These are phyloP conservation scores for Epichloe glyceriae DNA, from an alignment of 2,329 filamentous ascomycete species.

Conservation along the genomic window DNA sequence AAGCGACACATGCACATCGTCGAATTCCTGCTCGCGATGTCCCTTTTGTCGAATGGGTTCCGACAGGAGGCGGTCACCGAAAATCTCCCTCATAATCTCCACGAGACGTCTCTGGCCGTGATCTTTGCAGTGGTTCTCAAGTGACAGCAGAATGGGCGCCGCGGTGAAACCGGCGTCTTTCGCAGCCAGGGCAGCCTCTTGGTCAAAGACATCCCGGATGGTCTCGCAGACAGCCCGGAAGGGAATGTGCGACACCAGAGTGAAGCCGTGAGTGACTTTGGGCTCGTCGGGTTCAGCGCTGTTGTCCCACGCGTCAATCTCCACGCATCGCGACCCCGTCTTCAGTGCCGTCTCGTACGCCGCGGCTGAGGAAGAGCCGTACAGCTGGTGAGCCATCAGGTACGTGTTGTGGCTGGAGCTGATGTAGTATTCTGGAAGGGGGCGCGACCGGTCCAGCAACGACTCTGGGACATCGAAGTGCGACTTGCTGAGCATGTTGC, in stretches of 20 bases:
- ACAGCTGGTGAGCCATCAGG: constrained; percentile 56
- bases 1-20: constrained; percentile 41
- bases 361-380: constrained; percentile 45
- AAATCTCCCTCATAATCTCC: constrained; percentile 52
- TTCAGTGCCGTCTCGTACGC: constrained; percentile 51
- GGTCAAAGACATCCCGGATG: constrained; percentile 48
- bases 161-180: constrained; percentile 24
- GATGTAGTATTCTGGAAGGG: constrained; percentile 58
- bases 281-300: constrained; percentile 47
- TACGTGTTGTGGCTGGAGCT: constrained; percentile 66
- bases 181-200: constrained; percentile 34
- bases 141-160: constrained; percentile 49
- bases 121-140: constrained; percentile 53
- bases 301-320: constrained; percentile 63
- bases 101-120: constrained; percentile 48
- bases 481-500: constrained; percentile 39
- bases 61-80: constrained; percentile 45
- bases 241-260: constrained; percentile 50
- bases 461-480: constrained; percentile 43
- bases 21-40: constrained; percentile 37
- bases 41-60: constrained; percentile 43
- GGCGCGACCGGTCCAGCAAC: constrained; percentile 43
- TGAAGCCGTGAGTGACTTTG: constrained; percentile 59
- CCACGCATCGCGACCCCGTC: constrained; percentile 55
- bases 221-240: constrained; percentile 54